Evolutionary conservation across 805 yeast genomes (phyloP), one percentile per base, ranked within the genome.

Genomic region (Metschnikowia colocasiae): DNA sequence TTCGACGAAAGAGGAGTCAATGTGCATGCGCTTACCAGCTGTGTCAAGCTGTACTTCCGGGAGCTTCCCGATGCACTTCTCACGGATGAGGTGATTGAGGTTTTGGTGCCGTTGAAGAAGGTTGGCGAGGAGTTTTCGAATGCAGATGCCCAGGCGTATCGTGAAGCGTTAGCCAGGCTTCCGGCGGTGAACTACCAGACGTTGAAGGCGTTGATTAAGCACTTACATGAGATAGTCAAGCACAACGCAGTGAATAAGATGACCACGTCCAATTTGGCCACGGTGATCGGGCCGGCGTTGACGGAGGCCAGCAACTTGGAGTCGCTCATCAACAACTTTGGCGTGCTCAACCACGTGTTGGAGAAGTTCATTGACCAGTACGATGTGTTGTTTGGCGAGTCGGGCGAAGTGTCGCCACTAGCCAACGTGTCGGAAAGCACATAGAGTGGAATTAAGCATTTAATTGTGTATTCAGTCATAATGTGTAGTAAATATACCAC

Each of bases 231-330:
- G 54, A 83, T 92, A 20, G 82, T 85, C 46, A 76, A 76, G 49
- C 82, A 81, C 59, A 82, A 83, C 38, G 82, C 78, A 9, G 69
- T 68, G 40, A 92, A 92, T 67, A 83, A 83, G 62, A 92, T 92
- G 98, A 87, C 85, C 47, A 80, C 95, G 2, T 83, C 89, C 1
- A 92, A 92, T 61, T 68, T 92, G 59, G 95, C 97, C 4, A 92
- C 95, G 46, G 97, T 92, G 6, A 85, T 92, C 52, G 83, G 83
- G 1, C 83, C 83, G 1, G 78, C 81, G 2, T 70, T 80, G 46
- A 78, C 81, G 4, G 83, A 80, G 52, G 81, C 82, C 12, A 71
- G 79, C 51, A 67, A 61, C 35, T 74, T 80, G 39, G 79, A 75
- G 16, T 62, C 71, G 12, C 61, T 76, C 54, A 68, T 73, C 18